Percentiles rank a stretch among this genome's conserved stretches.
Conservation (phyloP, 352 stramenopile species). For the Elongisporangium undulatum region DNA sequence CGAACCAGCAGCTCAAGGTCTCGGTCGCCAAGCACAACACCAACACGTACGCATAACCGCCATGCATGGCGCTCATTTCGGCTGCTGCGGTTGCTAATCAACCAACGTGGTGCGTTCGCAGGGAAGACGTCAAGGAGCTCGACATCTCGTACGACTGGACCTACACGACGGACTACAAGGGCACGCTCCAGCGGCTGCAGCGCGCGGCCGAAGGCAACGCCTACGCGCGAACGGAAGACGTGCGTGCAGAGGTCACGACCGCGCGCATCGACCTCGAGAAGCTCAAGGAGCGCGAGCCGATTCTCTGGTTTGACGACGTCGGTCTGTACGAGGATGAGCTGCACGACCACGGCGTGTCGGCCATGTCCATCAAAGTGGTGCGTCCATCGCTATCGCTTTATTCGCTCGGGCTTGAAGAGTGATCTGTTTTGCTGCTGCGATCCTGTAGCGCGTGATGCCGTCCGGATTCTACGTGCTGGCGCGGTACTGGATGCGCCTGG, state of each 20-base stretch:
- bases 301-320: conserved; percentile 83
- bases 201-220: conserved; percentile 11
- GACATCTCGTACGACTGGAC: conserved; percentile 85
- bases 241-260: conserved; percentile 29
- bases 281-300: conserved; percentile 75
- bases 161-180: conserved; percentile 82
- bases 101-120: conserved; percentile 10
- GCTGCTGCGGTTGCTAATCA: neutral
- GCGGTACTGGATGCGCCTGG: conserved; percentile 82
- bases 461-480: conserved; percentile 76
- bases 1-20: conserved; percentile 77
- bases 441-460: conserved; percentile 68
- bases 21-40: conserved; percentile 74
- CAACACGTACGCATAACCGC: conserved; percentile 59
- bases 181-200: conserved; percentile 49
- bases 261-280: conserved; percentile 76
- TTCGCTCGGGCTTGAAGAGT: neutral
- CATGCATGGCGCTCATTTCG: neutral
- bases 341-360: conserved; percentile 74
- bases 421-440: conserved; percentile 5
- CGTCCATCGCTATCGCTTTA: conserved; percentile 6
- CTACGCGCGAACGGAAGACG: conserved; percentile 23
- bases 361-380: conserved; percentile 84
- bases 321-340: conserved; percentile 80
- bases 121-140: conserved; percentile 77